Evolutionary conservation across 2,329 filamentous ascomycete species (phyloP).

Genomic region (Ascochyta clinopodiicola): DNA sequence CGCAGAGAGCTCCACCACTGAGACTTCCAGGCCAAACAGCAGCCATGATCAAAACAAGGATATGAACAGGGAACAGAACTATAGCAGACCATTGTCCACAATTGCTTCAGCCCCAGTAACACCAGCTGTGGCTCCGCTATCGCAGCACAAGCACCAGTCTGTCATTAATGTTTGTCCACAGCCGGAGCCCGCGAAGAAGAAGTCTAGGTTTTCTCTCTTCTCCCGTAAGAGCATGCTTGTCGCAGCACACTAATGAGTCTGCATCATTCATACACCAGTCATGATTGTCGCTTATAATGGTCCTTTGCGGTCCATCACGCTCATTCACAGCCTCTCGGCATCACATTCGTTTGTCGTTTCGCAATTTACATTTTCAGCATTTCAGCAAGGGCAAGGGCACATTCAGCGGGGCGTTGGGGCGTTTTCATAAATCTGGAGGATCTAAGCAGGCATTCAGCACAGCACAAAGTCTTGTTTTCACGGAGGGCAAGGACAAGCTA

Average conservation of each 20-base stretch:
- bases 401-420: conserved; percentile 11
- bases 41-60: conserved; percentile 9
- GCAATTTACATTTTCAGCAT: conserved; percentile 10
- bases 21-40: conserved; percentile 18
- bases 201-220: conserved; percentile 17
- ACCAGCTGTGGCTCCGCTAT: not conserved
- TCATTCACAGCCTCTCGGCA: not conserved
- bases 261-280: not conserved
- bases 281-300: not conserved
- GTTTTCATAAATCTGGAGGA: conserved; percentile 2
- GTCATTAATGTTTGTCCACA: not conserved
- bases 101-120: not conserved
- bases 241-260: conserved; percentile 12
- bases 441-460: not conserved
- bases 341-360: conserved; percentile 6
- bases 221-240: conserved; percentile 16
- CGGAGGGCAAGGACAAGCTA: not conserved
- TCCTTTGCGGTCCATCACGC: not conserved
- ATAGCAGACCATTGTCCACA: conserved; percentile 11
- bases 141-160: conserved; percentile 5
- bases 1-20: conserved; percentile 16
- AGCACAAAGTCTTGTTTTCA: conserved; percentile 1
- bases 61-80: conserved; percentile 8
- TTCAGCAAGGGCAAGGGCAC: not conserved
- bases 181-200: conserved; percentile 2